A percentile compares a stretch with the other conserved stretches of the same genome.
Evolutionary conservation across 2,329 filamentous ascomycete genomes (phyloP).

Genomic region (Xylariomycetidae sp.): DNA sequence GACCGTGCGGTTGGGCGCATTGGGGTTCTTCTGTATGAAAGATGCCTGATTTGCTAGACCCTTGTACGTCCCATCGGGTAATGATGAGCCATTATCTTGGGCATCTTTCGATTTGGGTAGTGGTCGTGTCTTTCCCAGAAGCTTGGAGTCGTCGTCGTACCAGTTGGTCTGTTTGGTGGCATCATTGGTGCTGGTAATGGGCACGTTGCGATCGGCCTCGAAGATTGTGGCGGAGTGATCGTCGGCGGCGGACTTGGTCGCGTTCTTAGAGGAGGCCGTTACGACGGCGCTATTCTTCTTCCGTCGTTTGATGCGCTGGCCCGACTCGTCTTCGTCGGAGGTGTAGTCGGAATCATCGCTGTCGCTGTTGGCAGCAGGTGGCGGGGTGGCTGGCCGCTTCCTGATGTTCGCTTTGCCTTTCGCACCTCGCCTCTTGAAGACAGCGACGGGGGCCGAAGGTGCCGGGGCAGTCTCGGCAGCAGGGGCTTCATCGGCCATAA

Average conservation of each 20-base stretch:
- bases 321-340: slow-evolving; percentile 70
- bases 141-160: slow-evolving; percentile 70
- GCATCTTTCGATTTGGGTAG: slow-evolving; percentile 23
- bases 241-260: slow-evolving; percentile 28
- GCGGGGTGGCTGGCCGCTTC: slow-evolving; percentile 75
- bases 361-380: slow-evolving; percentile 53
- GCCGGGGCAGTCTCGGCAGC: slow-evolving; percentile 13
- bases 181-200: slow-evolving; percentile 67
- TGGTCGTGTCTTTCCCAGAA: slow-evolving; percentile 51
- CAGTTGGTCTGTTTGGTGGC: slow-evolving; percentile 86
- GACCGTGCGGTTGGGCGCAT: slow-evolving; percentile 63
- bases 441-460: slow-evolving; percentile 46
- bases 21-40: slow-evolving; percentile 76
- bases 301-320: slow-evolving; percentile 71
- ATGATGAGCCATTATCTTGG: slow-evolving; percentile 5
- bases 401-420: slow-evolving; percentile 73
- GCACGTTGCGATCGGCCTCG: slow-evolving; percentile 54
- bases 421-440: slow-evolving; percentile 81
- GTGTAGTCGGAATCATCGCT: slow-evolving; percentile 58
- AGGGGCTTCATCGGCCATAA: slow-evolving; percentile 14
- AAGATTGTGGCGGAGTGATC: slow-evolving; percentile 48
- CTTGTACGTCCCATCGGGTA: slow-evolving; percentile 65
- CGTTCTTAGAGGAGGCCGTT: slow-evolving; percentile 55
- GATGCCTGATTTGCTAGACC: slow-evolving; percentile 65
- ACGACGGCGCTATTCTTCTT: slow-evolving; percentile 63